Evolutionary conservation across 2,329 filamentous ascomycete genomes (phyloP), one percentile per base, ranked within the genome.

Genomic region (Gaeumannomyces tritici): DNA sequence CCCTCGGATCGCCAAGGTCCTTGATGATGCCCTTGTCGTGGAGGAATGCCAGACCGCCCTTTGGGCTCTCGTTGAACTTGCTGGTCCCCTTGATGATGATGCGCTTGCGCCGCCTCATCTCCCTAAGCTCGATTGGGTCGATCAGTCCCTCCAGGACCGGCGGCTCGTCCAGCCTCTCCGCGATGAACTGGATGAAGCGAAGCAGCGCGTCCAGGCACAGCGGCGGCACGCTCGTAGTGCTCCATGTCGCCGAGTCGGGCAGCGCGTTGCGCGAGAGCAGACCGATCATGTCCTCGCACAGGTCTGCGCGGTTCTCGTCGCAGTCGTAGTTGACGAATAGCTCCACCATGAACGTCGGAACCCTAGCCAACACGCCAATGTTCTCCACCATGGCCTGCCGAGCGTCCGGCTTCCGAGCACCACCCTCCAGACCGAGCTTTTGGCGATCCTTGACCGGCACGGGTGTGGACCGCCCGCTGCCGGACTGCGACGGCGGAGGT

Each of bases 261-360:
- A 99, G 89, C 2, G 95, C 95, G 73, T 97, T 99, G 63, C 95
- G 85, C 26, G 95, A 93, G 21, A 99, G 79, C 42, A 99, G 82
- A 0, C 95, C 93, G 64, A 99, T 86, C 83, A 98, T 89, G 71
- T 99, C 96, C 77, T 96, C 90, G 70, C 95, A 99, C 6, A 99
- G 78, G 76, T 99, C 95, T 61, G 88, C 88, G 60, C 93, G 85
- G 71, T 99, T 91, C 61, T 91, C 87, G 70, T 98, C 93, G 70
- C 93, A 99, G 74, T 99, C 95, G 72, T 98, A 99, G 74, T 99
- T 99, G 75, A 98, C 87, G 72, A 97, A 99, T 9, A 99, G 81
- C 73, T 99, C 96, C 13, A 89, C 87, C 86, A 98, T 92, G 71
- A 96, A 99, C 55, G 88, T 93, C 0, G 95, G 92, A 80, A 99